Evolutionary conservation across 768 basidiomycete species (phyloP).

Genomic region (Lactarius trivialis): DNA sequence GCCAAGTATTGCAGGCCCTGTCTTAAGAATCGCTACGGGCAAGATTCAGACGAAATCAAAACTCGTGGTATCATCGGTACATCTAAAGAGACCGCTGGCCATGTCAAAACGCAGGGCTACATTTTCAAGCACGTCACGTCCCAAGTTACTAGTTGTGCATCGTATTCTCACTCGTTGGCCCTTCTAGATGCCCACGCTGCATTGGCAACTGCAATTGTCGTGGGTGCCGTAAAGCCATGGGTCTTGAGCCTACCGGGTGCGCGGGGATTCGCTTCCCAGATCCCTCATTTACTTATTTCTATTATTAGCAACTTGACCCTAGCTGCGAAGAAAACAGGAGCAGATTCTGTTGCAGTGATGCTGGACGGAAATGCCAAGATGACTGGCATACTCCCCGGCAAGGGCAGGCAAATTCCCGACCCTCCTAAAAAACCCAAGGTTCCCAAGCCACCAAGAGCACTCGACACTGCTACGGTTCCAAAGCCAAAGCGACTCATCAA

Average conservation of each 20-base stretch:
- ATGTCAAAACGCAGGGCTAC: slow-evolving; percentile 34
- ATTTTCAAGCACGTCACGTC: slow-evolving; percentile 43
- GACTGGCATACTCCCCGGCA: slow-evolving; percentile 28
- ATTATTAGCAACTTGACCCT: slow-evolving; percentile 34
- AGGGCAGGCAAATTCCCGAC: slow-evolving; percentile 24
- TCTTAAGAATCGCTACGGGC: slow-evolving; percentile 61
- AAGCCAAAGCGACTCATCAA: slow-evolving; percentile 17
- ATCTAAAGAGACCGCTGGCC: slow-evolving; percentile 25
- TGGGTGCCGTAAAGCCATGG: slow-evolving; percentile 56
- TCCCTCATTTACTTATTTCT: not conserved
- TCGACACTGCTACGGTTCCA: slow-evolving; percentile 12
- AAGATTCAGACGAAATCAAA: slow-evolving; percentile 41
- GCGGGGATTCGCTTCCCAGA: slow-evolving; percentile 23
- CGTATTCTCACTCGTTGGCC: slow-evolving; percentile 15
- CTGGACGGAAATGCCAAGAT: slow-evolving; percentile 31
- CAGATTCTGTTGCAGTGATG: slow-evolving; percentile 35
- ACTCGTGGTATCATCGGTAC: slow-evolving; percentile 13
- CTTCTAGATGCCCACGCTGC: slow-evolving; percentile 61
- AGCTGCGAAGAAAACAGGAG: slow-evolving; percentile 35
- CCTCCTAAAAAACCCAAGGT: slow-evolving; percentile 8
- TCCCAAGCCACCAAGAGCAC: slow-evolving; percentile 26
- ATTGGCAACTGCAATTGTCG: slow-evolving; percentile 61
- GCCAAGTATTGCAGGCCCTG: slow-evolving; percentile 60
- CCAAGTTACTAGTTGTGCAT: not conserved
- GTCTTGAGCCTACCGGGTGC: slow-evolving; percentile 54